Base-by-base conservation (phyloP, 352 stramenopile genomes). In the Phytophthora meadii region DNA sequence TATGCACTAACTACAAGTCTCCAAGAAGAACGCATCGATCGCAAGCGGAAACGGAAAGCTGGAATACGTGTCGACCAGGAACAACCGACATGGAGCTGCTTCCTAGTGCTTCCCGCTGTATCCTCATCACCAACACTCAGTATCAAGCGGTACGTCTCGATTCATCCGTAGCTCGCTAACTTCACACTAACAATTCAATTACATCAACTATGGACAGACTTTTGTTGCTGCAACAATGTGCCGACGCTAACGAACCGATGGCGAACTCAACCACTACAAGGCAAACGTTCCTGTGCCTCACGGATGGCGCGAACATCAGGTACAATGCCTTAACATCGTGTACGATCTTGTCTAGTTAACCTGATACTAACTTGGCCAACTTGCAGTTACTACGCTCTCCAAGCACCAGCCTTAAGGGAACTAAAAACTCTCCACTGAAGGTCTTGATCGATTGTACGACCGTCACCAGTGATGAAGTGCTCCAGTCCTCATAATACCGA, bases 231-330 rank as follows among this genome's bases (percentile, higher is more conserved):
- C 62, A 87, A 49, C 54, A 75, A 57, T 70, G 61, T 28, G 74
- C 66, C 7, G 46, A 64, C 28, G 27, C 61, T 27, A 68, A 72
- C 28, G 45, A 69, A 45, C 70, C 55, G 11, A 58, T 5, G 22
- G 39, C 5, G 0, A 14, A 30, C 24, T 50, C 50, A 37, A 42
- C 15, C 4, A 25, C 47, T 34, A 58, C 47, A 24, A 67, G 72
- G 48, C 62, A 40, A 55, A 74, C 67, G 24, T 85, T 85, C 49
- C 56, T 88, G 19, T 81, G 79, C 44, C 68, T 88, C 45, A 80
- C 60, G 52, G 68, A 88, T 48, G 65, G 60, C 9, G 63, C 64
- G n/a, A 84, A 77, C 58, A 76, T 88, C 64, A 87, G 79, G 79
- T 87, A 58, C 15, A 10, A 4, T 27, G n/a, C 24, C n/a, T 10